These are phyloP conservation scores for Cyclostephanos tholiformis DNA, from an alignment of 108 stramenopile genomes.

Conservation along the genomic window DNA sequence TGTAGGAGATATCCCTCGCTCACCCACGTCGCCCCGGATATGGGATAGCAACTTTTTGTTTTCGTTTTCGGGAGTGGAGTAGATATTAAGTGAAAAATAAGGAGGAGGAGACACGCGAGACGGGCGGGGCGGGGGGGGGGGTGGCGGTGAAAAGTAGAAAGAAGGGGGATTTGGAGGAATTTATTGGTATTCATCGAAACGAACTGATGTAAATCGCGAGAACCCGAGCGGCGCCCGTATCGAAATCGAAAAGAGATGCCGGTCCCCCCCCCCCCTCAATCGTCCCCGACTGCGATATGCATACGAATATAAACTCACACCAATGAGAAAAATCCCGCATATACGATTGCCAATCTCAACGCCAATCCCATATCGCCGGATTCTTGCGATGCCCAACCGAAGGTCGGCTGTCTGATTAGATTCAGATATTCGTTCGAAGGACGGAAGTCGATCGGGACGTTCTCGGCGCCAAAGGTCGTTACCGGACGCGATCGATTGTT, in stretches of 20 bases:
- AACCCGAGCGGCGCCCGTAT: too few species aligned
- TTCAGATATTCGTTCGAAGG: constrained; percentile 87
- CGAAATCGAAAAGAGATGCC: too few species aligned
- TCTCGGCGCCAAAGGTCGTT: constrained; percentile 83
- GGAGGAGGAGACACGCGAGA: background rate
- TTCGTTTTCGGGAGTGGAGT: too few species aligned
- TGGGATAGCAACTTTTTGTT: constrained; percentile 64
- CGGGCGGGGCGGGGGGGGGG: too few species aligned
- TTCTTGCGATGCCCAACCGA: constrained; percentile 78
- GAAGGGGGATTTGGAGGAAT: too few species aligned
- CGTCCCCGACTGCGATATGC: too few species aligned
- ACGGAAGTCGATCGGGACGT: constrained; percentile 75
- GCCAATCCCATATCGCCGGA: constrained; percentile 40
- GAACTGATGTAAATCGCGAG: too few species aligned
- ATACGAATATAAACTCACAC: too few species aligned
- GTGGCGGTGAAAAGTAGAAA: too few species aligned
- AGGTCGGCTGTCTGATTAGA: constrained; percentile 66
- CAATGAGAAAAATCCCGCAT: constrained; percentile 50
- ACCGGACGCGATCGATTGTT: constrained; percentile 31
- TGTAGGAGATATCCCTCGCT: constrained; percentile 77
- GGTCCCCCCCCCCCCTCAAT: too few species aligned
- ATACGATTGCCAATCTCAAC: constrained; percentile 53
- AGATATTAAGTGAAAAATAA: too few species aligned
- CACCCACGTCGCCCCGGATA: constrained; percentile 81
- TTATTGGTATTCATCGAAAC: too few species aligned